Evolutionary conservation across 768 basidiomycete species (phyloP).

Genomic region (Tylopilus plumbeoviolaceoides): DNA sequence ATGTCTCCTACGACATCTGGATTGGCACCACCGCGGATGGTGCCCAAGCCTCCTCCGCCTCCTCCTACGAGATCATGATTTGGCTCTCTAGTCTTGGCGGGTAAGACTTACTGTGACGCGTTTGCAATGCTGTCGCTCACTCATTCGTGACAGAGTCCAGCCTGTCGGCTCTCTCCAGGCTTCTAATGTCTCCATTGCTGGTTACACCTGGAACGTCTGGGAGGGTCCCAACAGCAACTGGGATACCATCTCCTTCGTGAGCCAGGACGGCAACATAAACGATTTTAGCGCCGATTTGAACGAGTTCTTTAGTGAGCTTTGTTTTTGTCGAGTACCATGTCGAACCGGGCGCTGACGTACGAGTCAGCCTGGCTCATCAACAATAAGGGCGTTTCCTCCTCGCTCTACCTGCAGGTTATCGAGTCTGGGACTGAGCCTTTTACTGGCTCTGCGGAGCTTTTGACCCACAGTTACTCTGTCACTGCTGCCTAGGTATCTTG

Average conservation of each 20-base stretch:
- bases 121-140: neutral
- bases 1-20: neutral
- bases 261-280: neutral
- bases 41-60: neutral
- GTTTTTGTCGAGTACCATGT: neutral
- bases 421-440: neutral
- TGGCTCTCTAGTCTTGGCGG: neutral
- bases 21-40: neutral
- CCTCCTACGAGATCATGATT: neutral
- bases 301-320: neutral
- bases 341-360: neutral
- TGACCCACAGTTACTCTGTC: neutral
- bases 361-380: neutral
- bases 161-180: neutral
- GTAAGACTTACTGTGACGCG: neutral
- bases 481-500: neutral
- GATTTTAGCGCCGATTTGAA: neutral
- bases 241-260: neutral
- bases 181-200: neutral
- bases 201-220: neutral
- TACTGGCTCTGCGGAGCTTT: neutral
- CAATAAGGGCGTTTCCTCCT: neutral
- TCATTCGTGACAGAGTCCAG: neutral
- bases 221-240: neutral
- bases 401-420: neutral